Percentiles rank a stretch among this genome's conserved stretches.
Conservation (phyloP, 2,329 filamentous ascomycete species). For the Thielaviopsis populi region DNA sequence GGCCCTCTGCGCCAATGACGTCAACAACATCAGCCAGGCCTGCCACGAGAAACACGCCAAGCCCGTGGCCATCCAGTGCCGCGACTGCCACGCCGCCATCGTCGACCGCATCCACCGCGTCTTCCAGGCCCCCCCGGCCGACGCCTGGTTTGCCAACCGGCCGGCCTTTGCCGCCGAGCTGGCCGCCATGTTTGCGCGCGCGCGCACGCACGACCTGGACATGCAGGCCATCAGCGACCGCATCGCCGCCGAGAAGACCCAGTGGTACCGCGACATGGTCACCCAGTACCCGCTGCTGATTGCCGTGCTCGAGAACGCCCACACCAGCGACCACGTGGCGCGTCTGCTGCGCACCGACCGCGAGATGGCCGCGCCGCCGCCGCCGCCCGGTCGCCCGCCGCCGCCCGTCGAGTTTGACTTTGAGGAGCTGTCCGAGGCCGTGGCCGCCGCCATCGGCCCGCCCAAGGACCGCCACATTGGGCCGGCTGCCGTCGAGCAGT, state of each 20-base stretch:
- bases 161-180: slow-evolving; percentile 36
- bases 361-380: background rate
- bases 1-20: slow-evolving; percentile 27
- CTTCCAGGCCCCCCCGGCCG: slow-evolving; percentile 19
- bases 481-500: slow-evolving; percentile 11
- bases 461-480: slow-evolving; percentile 16
- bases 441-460: slow-evolving; percentile 23
- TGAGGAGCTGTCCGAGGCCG: slow-evolving; percentile 14
- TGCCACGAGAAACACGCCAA: slow-evolving; percentile 32
- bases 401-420: slow-evolving; percentile 15
- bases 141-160: slow-evolving; percentile 36
- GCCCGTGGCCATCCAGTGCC: slow-evolving; percentile 31
- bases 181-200: slow-evolving; percentile 34
- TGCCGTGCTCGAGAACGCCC: slow-evolving; percentile 21
- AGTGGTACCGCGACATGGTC: slow-evolving; percentile 36
- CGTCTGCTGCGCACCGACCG: slow-evolving; percentile 8
- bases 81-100: slow-evolving; percentile 33
- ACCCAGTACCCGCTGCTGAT: slow-evolving; percentile 28
- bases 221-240: slow-evolving; percentile 34
- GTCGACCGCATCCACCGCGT: slow-evolving; percentile 31
- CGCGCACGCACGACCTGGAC: slow-evolving; percentile 29
- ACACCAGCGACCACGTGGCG: slow-evolving; percentile 26
- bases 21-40: slow-evolving; percentile 29
- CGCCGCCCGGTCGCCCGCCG: slow-evolving; percentile 1
- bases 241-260: slow-evolving; percentile 36